Evolutionary conservation across 495 filamentous ascomycete genomes (phyloP), one percentile per base, ranked within the genome.

Genomic region (Penicillium tannophilum): DNA sequence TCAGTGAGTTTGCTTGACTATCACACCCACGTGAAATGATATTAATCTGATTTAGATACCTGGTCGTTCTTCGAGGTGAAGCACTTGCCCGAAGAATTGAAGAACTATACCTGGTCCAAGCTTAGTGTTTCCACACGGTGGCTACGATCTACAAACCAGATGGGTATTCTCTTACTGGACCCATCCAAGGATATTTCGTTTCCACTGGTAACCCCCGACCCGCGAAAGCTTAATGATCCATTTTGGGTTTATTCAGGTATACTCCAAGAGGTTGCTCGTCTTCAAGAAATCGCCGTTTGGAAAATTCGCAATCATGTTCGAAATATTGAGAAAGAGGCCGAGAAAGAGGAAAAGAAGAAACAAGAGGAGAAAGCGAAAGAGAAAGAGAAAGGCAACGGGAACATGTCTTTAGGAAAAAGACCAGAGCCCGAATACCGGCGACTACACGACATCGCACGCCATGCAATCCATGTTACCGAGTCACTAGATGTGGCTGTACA

Each of bases 401-500:
- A 17, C 2, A 23, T 33, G 2, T 41, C 26, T 4, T 2, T 23
- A 1, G 30, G 47, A 7, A n/a, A 33, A 42, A 36, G 28, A 10
- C 45, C 56, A 3, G 10, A 54, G 7, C 74, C 79, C 6, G 64
- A 77, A 50, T 81, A 79, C 44, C 58, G 65, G 35, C 56, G 46
- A 10, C 60, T 82, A 12, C 78, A 83, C 64, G 76, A 83, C 28
- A 72, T 78, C 36, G 74, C 76, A 20, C 72, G 80, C 6, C 80
- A 82, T 52, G 73, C 72, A 3, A 75, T 80, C 19, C 78, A 84
- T 54, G 70, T 79, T 31, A 74, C 68, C 3, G 79, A 82, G 51
- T 73, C 73, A 0, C 64, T 82, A 2, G 71, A 76, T 23, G 68
- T 81, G 2, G 66, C 71, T 1, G 52, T 68, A 0, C 56, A 71